These are phyloP conservation scores for Pleurotus salmoneostramineus DNA, from an alignment of 768 basidiomycete genomes.

Conservation along the genomic window DNA sequence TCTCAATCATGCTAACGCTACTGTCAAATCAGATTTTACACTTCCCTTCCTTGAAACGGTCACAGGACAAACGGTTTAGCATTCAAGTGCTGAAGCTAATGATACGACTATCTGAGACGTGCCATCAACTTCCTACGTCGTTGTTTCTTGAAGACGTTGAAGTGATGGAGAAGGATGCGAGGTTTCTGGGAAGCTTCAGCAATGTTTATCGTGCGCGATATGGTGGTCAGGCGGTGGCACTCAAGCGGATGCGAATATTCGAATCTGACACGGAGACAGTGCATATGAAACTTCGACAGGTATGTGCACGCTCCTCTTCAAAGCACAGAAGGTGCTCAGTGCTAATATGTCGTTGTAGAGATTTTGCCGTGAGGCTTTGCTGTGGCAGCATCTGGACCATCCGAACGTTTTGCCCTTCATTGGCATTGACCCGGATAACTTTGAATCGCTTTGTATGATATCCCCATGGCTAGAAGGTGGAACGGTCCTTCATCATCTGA, in stretches of 20 bases:
- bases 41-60: conserved; percentile 2
- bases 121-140: conserved; percentile 19
- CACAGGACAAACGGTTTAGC: background rate
- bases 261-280: conserved; percentile 3
- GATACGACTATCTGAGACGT: conserved; percentile 5
- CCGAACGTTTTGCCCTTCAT: conserved; percentile 23
- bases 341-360: conserved; percentile 10
- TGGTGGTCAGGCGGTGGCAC: conserved; percentile 17
- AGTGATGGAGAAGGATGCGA: conserved; percentile 16
- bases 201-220: conserved; percentile 22
- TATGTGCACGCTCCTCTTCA: background rate
- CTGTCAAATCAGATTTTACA: background rate
- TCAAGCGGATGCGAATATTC: conserved; percentile 24
- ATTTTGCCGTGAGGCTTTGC: conserved; percentile 22
- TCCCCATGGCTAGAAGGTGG: conserved; percentile 10
- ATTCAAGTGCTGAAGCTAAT: conserved; percentile 1
- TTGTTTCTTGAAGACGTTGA: conserved; percentile 19
- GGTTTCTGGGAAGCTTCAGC: conserved; percentile 22
- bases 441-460: conserved; percentile 12
- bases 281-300: conserved; percentile 13
- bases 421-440: conserved; percentile 20
- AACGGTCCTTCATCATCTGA: conserved; percentile 6
- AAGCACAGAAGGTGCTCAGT: background rate
- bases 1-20: background rate
- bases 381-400: conserved; percentile 23